Evolutionary conservation across 2,329 filamentous ascomycete genomes (phyloP), one percentile per base, ranked within the genome.

Genomic region (Aspergillus ruber): DNA sequence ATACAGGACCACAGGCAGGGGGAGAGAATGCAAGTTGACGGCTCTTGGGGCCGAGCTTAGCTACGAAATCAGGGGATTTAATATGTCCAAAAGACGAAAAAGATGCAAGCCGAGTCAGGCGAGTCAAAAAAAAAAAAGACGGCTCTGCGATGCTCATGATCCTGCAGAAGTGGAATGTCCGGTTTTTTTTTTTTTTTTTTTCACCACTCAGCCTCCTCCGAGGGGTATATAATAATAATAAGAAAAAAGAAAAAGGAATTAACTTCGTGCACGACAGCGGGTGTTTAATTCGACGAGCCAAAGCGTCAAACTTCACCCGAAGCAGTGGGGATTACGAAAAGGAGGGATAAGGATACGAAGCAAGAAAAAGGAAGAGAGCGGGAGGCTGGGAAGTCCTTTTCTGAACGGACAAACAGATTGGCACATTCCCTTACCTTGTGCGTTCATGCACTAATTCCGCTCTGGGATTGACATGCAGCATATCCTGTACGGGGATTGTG

Each of bases 31-130:
- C 25, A 29, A 10, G 25, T 12, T 29, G 17, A 39, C 17, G 17
- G 36, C 7, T 18, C 36, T 21, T 39, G 36, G 15, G 36, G 18
- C 33, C 6, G 17, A 18, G 40, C 21, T 27, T 42, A 23, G 25
- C 40, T 42, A 42, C 40, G 40, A 42, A 42, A 27, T 29, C 40
- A 42, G 36, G 36, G 36, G 17, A 20, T 18, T 39, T 39, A 35
- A 35, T 39, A 39, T 39, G 21, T 39, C 17, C 36, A 39, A 39
- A 20, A 18, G 18, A 21, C n/a, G 36, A 35, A 35, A 35, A 35
- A 35, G n/a, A 35, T n/a, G 15, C 13, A 35, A 13, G 6, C 33
- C n/a, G 33, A 17, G 33, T 7, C 13, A 17, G 6, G 33, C 33
- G 33, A 35, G 33, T 35, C 33, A n/a, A 15, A 35, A 35, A 35